Evolutionary conservation across 2,329 filamentous ascomycete species (phyloP).

Genomic region (Talaromyces verruculosus): DNA sequence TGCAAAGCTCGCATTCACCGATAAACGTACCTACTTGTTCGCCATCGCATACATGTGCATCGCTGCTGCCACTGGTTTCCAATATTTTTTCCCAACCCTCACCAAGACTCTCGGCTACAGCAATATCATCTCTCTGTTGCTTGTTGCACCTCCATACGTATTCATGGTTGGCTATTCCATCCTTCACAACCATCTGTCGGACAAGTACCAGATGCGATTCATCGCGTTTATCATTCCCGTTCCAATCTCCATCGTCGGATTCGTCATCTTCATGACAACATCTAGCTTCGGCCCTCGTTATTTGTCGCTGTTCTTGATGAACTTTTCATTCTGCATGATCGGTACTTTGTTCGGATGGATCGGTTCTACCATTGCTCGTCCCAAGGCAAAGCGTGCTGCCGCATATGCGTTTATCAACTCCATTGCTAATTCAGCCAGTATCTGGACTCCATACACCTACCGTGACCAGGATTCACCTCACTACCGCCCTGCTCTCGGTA

Average conservation of each 20-base stretch:
- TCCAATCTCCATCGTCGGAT: slow-evolving; percentile 52
- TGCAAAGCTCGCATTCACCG: slow-evolving; percentile 53
- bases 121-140: slow-evolving; percentile 51
- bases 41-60: slow-evolving; percentile 51
- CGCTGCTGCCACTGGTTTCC: slow-evolving; percentile 53
- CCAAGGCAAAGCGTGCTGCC: slow-evolving; percentile 56
- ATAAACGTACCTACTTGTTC: slow-evolving; percentile 51
- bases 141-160: slow-evolving; percentile 56
- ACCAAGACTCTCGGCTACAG: slow-evolving; percentile 48
- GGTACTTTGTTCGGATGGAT: slow-evolving; percentile 54
- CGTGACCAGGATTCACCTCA: slow-evolving; percentile 39
- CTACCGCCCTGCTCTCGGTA: slow-evolving; percentile 45
- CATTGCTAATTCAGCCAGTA: slow-evolving; percentile 54
- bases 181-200: slow-evolving; percentile 47
- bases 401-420: slow-evolving; percentile 58
- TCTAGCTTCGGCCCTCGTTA: slow-evolving; percentile 55
- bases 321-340: slow-evolving; percentile 58
- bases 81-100: slow-evolving; percentile 59
- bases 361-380: slow-evolving; percentile 51
- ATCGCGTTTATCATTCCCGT: slow-evolving; percentile 57
- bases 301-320: slow-evolving; percentile 57
- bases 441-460: slow-evolving; percentile 56
- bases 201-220: slow-evolving; percentile 49
- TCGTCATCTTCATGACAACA: slow-evolving; percentile 56
- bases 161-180: slow-evolving; percentile 55